Conservation (phyloP, 2,329 filamentous ascomycete species). For the Cercospora sesami region DNA sequence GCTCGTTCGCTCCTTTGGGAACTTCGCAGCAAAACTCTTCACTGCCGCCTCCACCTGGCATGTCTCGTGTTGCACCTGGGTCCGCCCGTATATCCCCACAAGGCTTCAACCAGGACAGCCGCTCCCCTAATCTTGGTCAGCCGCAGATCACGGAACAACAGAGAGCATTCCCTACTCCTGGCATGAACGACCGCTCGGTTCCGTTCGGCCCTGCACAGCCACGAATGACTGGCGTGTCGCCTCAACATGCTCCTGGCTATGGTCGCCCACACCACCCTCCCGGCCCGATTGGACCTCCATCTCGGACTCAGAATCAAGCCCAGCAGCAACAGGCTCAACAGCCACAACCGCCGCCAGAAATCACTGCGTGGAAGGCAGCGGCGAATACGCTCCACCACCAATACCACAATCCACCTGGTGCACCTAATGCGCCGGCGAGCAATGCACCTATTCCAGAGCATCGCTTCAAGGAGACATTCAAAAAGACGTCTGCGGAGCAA, state of each 20-base stretch:
- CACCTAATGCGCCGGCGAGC: constrained; percentile 13
- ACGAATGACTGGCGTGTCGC: constrained; percentile 35
- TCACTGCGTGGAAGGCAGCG: constrained; percentile 36
- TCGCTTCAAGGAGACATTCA: constrained; percentile 40
- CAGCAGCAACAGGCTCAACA: constrained; percentile 29
- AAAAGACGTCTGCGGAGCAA: constrained; percentile 35
- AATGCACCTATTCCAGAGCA: constrained; percentile 20
- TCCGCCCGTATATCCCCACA: constrained; percentile 40
- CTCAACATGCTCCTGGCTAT: constrained; percentile 30
- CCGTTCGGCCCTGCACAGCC: constrained; percentile 29
- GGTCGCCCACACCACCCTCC: constrained; percentile 37
- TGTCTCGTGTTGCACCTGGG: constrained; percentile 29
- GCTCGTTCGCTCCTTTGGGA: constrained; percentile 35
- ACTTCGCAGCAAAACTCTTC: constrained; percentile 32
- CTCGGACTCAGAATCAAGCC: constrained; percentile 26
- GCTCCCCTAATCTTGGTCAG: constrained; percentile 33
- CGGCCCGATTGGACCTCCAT: constrained; percentile 41
- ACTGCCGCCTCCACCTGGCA: constrained; percentile 38
- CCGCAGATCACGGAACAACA: constrained; percentile 33
- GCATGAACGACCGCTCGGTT: constrained; percentile 34
- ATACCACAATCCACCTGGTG: constrained; percentile 28
- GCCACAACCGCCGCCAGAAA: constrained; percentile 14
- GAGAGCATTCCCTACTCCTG: constrained; percentile 32
- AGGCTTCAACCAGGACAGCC: constrained; percentile 30
- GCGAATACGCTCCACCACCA: constrained; percentile 31